Evolutionary conservation across 2,329 filamentous ascomycete genomes (phyloP).

Genomic region (Gnomoniopsis smithogilvyi): DNA sequence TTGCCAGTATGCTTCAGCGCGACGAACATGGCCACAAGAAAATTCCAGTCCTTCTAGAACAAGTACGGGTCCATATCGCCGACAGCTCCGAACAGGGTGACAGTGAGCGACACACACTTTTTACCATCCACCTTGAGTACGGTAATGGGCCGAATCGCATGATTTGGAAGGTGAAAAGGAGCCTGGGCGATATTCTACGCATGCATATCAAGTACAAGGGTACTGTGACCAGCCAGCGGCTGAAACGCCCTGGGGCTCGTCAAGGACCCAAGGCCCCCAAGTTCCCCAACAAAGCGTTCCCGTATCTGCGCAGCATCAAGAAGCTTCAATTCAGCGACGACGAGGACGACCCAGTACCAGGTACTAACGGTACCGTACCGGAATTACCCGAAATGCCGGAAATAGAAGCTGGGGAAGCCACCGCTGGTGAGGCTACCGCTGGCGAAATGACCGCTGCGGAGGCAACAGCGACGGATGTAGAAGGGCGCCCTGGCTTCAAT

Average conservation of each 20-base stretch:
- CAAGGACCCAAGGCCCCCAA: slow-evolving; percentile 77
- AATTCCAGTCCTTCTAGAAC: slow-evolving; percentile 91
- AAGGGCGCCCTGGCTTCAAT: slow-evolving; percentile 43
- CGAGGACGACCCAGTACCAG: slow-evolving; percentile 38
- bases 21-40: slow-evolving; percentile 95
- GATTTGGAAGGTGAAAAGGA: slow-evolving; percentile 91
- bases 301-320: slow-evolving; percentile 79
- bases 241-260: slow-evolving; percentile 60
- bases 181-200: slow-evolving; percentile 85
- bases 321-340: slow-evolving; percentile 79
- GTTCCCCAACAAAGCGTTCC: slow-evolving; percentile 86
- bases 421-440: slow-evolving; percentile 40
- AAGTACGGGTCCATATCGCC: slow-evolving; percentile 83
- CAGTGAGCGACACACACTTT: slow-evolving; percentile 73
- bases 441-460: slow-evolving; percentile 54
- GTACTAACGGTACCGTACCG: slow-evolving; percentile 19
- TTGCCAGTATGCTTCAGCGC: slow-evolving; percentile 96
- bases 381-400: not conserved
- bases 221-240: slow-evolving; percentile 74
- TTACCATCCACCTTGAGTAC: slow-evolving; percentile 92
- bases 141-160: slow-evolving; percentile 93
- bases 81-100: slow-evolving; percentile 69
- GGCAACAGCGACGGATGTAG: slow-evolving; percentile 66
- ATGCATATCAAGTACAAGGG: slow-evolving; percentile 92
- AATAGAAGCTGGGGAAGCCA: slow-evolving; percentile 34